Percentiles rank a stretch among this genome's conserved stretches.
Evolutionary conservation across 176 grass and related monocot genomes (phyloP).

Genomic region (Pontederia paniculata): DNA sequence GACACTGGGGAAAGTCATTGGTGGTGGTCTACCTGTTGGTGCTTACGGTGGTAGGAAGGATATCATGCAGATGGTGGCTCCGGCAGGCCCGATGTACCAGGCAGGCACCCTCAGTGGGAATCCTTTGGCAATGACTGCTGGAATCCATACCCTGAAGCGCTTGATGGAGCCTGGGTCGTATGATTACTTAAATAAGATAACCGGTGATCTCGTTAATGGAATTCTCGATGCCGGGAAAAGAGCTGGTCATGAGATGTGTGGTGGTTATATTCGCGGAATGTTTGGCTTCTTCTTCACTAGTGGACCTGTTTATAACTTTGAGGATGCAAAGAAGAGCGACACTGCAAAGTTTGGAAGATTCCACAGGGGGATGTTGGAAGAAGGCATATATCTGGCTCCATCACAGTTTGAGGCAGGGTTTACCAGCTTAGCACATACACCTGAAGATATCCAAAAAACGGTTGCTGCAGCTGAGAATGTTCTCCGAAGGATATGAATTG

Average conservation of each 20-base stretch:
- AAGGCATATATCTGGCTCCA: slow-evolving; percentile 88
- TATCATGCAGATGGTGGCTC: slow-evolving; percentile 96
- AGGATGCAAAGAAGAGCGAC: slow-evolving; percentile 78
- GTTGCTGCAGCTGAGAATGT: slow-evolving; percentile 78
- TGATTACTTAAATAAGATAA: slow-evolving; percentile 82
- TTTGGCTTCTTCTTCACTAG: slow-evolving; percentile 76
- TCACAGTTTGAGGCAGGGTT: slow-evolving; percentile 95
- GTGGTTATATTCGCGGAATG: slow-evolving; percentile 86
- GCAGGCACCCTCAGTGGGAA: slow-evolving; percentile 98
- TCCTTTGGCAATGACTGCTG: slow-evolving; percentile 95
- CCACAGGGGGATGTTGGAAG: slow-evolving; percentile 84
- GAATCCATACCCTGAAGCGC: slow-evolving; percentile 82
- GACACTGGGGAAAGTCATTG: slow-evolving; percentile 86
- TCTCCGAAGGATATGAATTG: slow-evolving; percentile 37
- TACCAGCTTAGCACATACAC: slow-evolving; percentile 82
- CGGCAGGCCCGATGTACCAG: slow-evolving; percentile 94
- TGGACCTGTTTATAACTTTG: slow-evolving; percentile 80
- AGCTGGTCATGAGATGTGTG: slow-evolving; percentile 83
- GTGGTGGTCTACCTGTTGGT: slow-evolving; percentile 89
- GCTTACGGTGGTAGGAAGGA: slow-evolving; percentile 92
- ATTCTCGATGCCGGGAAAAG: slow-evolving; percentile 60
- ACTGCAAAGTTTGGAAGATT: slow-evolving; percentile 80
- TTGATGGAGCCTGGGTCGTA: slow-evolving; percentile 64
- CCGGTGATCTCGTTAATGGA: slow-evolving; percentile 52
- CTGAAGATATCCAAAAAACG: slow-evolving; percentile 65